Base-by-base conservation (phyloP, 1,139 yeast species). In the Yamadazyma siamensis region DNA sequence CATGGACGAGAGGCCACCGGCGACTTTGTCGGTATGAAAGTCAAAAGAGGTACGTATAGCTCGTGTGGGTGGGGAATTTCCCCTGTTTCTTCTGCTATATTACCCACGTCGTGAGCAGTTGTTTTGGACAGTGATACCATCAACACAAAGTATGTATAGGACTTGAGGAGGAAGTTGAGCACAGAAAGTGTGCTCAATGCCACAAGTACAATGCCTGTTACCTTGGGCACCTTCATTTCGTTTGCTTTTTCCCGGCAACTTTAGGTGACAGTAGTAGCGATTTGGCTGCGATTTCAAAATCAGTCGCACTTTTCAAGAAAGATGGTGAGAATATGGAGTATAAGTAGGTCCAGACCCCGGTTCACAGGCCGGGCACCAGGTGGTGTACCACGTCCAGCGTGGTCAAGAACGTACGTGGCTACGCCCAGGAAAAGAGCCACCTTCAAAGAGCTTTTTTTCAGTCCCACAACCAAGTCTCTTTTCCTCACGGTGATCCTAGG, bases 41-140 rank as follows among this genome's bases (percentile, higher is more conserved):
- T 60, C 14, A 64, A 42, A 21, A 64, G 45, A 3, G 71, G 71
- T 6, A 64, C 69, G 39, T 53, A 64, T 29, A 63, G 46, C 38
- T 62, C 68, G 38, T 62, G 68, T 10, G 71, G 70, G 40, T 61
- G 69, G 3, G 66, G 68, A 2, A 59, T 46, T 32, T 56, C 63
- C 4, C 64, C 65, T 2, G 64, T 56, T 38, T 58, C 64, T 43
- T 60, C 54, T 21, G 59, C 56, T 14, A 58, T 47, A 25, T 52
- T 36, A 36, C 49, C 48, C 26, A 49, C 46, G 24, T 52, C 56
- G 26, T 43, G 40, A 25, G 52, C 47, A 8, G 50, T 40, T 5
- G 47, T 42, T 33, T 57, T 56, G 14, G 61, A 46, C 4, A 62
- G 54, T 11, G 64, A 51, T 6, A 60, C 58, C 38, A 61, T 54